These are phyloP conservation scores for Quercus mongolica DNA, from an alignment of 306 rosid genomes.

Conservation along the genomic window DNA sequence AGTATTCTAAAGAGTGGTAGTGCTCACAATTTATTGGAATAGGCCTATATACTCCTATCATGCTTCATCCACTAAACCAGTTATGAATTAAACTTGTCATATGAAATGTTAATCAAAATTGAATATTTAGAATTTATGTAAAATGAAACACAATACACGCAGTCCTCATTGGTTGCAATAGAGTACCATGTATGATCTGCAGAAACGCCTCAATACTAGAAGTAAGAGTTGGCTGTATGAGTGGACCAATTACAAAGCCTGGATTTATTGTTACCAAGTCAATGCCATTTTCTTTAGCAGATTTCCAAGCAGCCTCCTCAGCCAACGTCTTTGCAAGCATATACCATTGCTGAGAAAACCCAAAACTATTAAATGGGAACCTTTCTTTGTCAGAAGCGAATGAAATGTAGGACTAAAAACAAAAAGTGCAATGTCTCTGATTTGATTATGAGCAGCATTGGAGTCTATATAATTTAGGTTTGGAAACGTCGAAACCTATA, in stretches of 20 bases:
- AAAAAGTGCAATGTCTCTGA: neutral
- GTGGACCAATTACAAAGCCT: slow-evolving; percentile 5
- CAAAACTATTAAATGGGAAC: neutral
- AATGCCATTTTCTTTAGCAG: slow-evolving; percentile 17
- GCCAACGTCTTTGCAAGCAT: slow-evolving; percentile 26
- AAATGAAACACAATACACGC: neutral
- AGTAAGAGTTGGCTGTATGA: slow-evolving; percentile 19
- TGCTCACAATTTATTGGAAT: neutral
- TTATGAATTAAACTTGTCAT: too few species aligned
- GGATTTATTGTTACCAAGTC: slow-evolving; percentile 25
- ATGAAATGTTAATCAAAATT: neutral
- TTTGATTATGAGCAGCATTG: neutral
- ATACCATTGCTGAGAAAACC: slow-evolving; percentile 16
- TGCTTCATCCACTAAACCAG: too few species aligned
- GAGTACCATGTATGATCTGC: neutral
- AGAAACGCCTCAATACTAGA: neutral
- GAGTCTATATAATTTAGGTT: neutral
- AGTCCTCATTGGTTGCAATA: neutral
- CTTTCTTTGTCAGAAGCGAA: neutral
- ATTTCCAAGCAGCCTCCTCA: slow-evolving; percentile 36
- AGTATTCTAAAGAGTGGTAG: neutral
- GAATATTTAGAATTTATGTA: neutral
- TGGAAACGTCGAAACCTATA: neutral
- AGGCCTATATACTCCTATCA: neutral
- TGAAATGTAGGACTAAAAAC: neutral